Conservation (phyloP, 371 early-diverging fungal genomes). For the Actinomortierella wolfii region DNA sequence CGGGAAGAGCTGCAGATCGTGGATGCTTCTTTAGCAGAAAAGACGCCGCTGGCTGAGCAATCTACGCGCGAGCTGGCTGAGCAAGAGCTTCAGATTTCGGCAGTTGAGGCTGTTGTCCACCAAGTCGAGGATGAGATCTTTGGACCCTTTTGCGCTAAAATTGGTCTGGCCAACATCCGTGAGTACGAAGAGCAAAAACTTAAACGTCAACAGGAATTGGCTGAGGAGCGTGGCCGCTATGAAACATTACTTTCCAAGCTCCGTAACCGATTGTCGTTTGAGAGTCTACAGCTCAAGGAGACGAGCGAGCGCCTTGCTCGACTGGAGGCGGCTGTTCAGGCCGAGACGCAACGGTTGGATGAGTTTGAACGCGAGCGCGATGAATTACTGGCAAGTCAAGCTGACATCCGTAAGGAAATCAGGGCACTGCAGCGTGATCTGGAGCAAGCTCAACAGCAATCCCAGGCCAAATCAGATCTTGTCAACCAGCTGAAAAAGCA, state of each 20-base stretch:
- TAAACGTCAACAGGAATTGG: conserved; percentile 68
- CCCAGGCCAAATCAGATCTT: conserved; percentile 58
- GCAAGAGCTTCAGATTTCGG: conserved; percentile 28
- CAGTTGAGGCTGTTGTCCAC: conserved; percentile 57
- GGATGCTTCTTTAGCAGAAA: conserved; percentile 52
- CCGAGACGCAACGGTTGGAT: conserved; percentile 44
- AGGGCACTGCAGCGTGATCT: conserved; percentile 51
- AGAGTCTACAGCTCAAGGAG: conserved; percentile 73
- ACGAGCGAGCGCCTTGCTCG: conserved; percentile 61
- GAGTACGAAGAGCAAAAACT: conserved; percentile 85
- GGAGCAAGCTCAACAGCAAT: conserved; percentile 44
- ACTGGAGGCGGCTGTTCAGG: conserved; percentile 48
- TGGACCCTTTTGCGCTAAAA: conserved; percentile 72
- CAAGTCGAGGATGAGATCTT: conserved; percentile 78
- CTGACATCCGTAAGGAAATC: conserved; percentile 42
- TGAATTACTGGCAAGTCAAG: conserved; percentile 50
- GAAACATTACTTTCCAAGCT: conserved; percentile 76
- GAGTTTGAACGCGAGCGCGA: conserved; percentile 47
- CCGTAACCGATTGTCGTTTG: conserved; percentile 76
- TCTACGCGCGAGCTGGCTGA: conserved; percentile 28
- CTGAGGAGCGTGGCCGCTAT: conserved; percentile 76
- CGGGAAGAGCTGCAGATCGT: conserved; percentile 47
- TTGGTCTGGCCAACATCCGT: conserved; percentile 76
- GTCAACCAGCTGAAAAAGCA: conserved; percentile 65
- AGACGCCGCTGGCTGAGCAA: conserved; percentile 31